Evolutionary conservation across 75 land plant genomes (phyloP), one percentile per base, ranked within the genome.

Genomic region (Isoetes taiwanensis): DNA sequence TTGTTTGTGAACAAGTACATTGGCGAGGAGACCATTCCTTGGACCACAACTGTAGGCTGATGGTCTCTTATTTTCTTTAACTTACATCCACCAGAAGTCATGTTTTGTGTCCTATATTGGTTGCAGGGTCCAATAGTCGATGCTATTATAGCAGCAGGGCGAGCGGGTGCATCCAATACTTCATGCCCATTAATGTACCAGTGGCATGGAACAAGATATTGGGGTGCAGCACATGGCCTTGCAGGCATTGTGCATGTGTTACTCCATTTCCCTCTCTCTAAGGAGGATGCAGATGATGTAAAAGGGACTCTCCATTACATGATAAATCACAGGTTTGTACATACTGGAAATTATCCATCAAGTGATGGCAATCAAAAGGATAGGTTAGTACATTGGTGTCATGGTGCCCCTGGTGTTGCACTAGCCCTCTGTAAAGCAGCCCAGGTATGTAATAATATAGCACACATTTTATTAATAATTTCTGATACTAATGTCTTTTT

Each of bases 151-250:
- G 62, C 64, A 54, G 68, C 72, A 21, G 95, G 95, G 14, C 68
- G 73, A 66, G 70, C 75, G 25, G 54, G 55, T 60, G 41, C 90
- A 41, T 67, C 75, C 2, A 53, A 53, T 30, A 73, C 69, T 41
- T 54, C 41, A 23, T 76, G 83, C 35, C 97, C 97, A 1, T 50
- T 91, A 34, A 91, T 91, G 88, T 91, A 80, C 66, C 83, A 83
- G 69, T 91, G 95, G 89, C 78, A 87, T 64, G 95, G 89, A 28
- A 80, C 76, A 54, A 77, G 72, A 60, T 93, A 84, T 32, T 93
- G 85, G 90, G 98, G 96, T n/a, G 94, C 90, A 56, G 83, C 98
- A 19, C 98, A 93, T 72, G 98, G 98, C 2, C 65, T 93, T 38
- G 90, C 96, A 32, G 98, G 98, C 16, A 88, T 93, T 32, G 71